Evolutionary conservation across 305 asterid genomes (phyloP).

Genomic region (Rubia tinctorum): DNA sequence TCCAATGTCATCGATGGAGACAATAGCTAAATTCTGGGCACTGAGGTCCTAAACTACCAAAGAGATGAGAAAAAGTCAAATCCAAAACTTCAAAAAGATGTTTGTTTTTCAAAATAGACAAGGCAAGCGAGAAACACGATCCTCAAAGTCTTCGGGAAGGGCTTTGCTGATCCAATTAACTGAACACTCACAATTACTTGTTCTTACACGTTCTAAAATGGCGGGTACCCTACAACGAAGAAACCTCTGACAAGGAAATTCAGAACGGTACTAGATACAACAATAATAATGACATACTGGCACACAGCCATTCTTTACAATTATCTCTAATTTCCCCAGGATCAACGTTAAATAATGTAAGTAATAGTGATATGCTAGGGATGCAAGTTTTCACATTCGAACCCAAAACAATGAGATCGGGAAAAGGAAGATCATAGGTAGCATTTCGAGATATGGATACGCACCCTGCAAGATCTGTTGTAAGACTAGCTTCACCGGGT

Average conservation of each 20-base stretch:
- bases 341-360: not conserved
- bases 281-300: slow-evolving; percentile 12
- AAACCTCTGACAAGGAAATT: not conserved
- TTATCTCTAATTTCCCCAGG: slow-evolving; percentile 9
- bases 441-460: not conserved
- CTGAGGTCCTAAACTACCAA: not conserved
- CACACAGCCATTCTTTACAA: slow-evolving; percentile 23
- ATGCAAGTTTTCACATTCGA: not conserved
- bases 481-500: not conserved
- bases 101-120: not conserved
- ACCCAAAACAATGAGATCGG: not conserved
- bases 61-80: not conserved
- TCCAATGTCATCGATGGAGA: not conserved
- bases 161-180: not conserved
- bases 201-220: not conserved
- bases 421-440: not conserved
- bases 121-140: not conserved
- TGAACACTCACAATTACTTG: not conserved
- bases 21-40: not conserved
- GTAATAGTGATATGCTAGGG: not conserved
- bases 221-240: not conserved
- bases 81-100: not conserved
- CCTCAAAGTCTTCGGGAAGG: not conserved
- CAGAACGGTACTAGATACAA: slow-evolving; percentile 17
- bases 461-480: not conserved